A percentile compares a stretch with the other conserved stretches of the same genome.
These are phyloP conservation scores for Saturnispora kantuleensis DNA, from an alignment of 805 yeast genomes.

Conservation along the genomic window DNA sequence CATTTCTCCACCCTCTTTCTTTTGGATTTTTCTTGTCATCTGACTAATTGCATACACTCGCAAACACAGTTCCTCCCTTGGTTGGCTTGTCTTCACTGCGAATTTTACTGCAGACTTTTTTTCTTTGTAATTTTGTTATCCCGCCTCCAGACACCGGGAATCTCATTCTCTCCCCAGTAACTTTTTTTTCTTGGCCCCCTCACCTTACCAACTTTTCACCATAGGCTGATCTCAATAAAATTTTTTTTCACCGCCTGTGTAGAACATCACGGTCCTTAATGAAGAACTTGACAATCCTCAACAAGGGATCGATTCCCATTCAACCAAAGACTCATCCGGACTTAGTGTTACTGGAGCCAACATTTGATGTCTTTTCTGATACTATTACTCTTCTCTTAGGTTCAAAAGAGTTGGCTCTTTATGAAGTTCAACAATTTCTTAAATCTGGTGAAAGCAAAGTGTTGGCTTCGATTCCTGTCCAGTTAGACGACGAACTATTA, in stretches of 20 bases:
- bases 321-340: slow-evolving; percentile 57
- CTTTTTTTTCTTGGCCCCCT: no score
- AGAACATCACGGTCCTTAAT: slow-evolving; percentile 11
- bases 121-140: no score
- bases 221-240: not conserved
- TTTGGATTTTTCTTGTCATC: no score
- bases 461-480: slow-evolving; percentile 52
- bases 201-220: no score
- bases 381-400: slow-evolving; percentile 58
- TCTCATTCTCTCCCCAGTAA: no score
- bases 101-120: no score
- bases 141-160: no score
- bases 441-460: slow-evolving; percentile 50
- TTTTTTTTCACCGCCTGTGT: not conserved
- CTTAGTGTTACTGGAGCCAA: slow-evolving; percentile 40
- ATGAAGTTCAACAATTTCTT: slow-evolving; percentile 71
- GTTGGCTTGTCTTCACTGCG: no score
- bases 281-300: slow-evolving; percentile 31
- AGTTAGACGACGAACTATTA: slow-evolving; percentile 34
- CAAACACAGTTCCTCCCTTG: no score
- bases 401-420: slow-evolving; percentile 38
- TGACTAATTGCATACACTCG: no score
- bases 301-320: slow-evolving; percentile 43
- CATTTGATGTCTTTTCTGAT: slow-evolving; percentile 67
- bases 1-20: no score